Evolutionary conservation across 441 rosid species (phyloP), one percentile per base, ranked within the genome.

Genomic region (Pelargonium australe): DNA sequence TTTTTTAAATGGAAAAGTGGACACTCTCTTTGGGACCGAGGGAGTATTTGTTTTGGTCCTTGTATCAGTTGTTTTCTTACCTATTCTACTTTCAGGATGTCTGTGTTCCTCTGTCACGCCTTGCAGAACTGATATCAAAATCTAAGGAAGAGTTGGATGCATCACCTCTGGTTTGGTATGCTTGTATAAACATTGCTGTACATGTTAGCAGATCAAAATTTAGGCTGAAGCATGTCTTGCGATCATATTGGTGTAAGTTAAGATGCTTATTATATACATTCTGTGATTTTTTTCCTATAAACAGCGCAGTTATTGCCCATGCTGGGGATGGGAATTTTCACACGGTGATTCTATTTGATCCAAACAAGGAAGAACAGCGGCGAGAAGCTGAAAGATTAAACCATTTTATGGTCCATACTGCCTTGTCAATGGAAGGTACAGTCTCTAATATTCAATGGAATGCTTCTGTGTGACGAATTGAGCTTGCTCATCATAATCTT

Each of bases 291-390:
- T 19, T 19, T 70, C 49, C 71, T 73, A 40, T 5, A 70, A 75
- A 69, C 87, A 94, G 97, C 78, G 68, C 95, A 0, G 87, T 94
- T 66, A 74, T 94, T 84, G 96, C 97, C 41, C 98, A 91, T 80
- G 98, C 96, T 8, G 96, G 97, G 63, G 98, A 94, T 81, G 97
- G 97, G 43, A 94, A 94, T 80, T 89, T 94, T 67, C 98, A 94
- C 79, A 79, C 92, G 1, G 75, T 87, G 65, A 80, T 94, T 66
- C 81, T 94, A 73, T 94, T 94, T 75, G 91, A 94, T 77, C 97
- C 97, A 34, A 72, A 55, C 74, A 67, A 71, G 14, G 92, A 94
- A 75, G 88, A 86, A 17, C 89, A 91, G 4, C 77, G 79, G 66
- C 80, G 4, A 73, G 96, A 91, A 65, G 97, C 98, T 45, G 89